A percentile compares a stretch with the other conserved stretches of the same genome.
Evolutionary conservation across 2,329 filamentous ascomycete species (phyloP).

Genomic region (Hymenoscyphus linearis): DNA sequence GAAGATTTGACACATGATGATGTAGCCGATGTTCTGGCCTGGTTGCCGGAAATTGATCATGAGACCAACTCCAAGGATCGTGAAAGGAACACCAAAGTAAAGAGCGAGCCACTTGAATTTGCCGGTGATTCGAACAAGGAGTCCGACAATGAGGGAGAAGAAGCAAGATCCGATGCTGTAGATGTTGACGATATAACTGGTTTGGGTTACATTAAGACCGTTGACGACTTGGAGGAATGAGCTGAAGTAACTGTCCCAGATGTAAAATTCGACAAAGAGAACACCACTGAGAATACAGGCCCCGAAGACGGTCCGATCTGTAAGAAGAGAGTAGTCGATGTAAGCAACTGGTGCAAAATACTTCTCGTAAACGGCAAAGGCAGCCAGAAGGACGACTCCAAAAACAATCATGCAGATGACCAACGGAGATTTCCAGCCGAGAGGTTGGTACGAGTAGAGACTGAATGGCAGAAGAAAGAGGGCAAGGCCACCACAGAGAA

Average conservation of each 20-base stretch:
- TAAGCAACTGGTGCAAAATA: constrained; percentile 52
- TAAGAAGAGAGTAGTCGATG: constrained; percentile 48
- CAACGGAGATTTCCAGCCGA: constrained; percentile 21
- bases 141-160: constrained; percentile 48
- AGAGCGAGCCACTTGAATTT: constrained; percentile 21
- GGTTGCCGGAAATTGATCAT: constrained; percentile 55
- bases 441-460: constrained; percentile 37
- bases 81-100: constrained; percentile 16
- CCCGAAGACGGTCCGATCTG: constrained; percentile 34
- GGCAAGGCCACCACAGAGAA: constrained; percentile 55
- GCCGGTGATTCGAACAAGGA: constrained; percentile 36
- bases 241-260: constrained; percentile 50
- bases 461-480: constrained; percentile 67
- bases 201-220: constrained; percentile 22
- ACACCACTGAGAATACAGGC: constrained; percentile 23
- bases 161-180: constrained; percentile 50
- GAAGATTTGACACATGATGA: constrained; percentile 56
- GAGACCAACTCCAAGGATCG: constrained; percentile 46
- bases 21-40: constrained; percentile 44
- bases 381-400: constrained; percentile 50
- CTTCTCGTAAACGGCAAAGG: constrained; percentile 53
- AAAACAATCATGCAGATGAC: constrained; percentile 51
- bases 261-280: constrained; percentile 42
- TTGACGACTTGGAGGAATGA: constrained; percentile 54
- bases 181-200: constrained; percentile 31